Conservation (phyloP, 441 rosid species). For the Euphorbia celastroides region DNA sequence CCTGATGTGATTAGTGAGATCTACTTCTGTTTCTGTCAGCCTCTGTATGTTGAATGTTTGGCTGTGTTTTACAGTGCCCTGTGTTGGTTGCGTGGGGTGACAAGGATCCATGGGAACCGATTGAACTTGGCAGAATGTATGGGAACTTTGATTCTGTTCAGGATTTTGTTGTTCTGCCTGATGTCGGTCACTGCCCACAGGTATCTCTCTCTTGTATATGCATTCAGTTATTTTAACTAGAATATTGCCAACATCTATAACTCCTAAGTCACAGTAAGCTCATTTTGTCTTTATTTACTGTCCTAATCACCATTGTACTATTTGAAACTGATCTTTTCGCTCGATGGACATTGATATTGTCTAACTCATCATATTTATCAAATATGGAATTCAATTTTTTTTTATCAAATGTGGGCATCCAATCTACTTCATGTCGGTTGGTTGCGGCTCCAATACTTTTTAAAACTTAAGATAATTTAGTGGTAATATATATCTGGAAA, state of each 20-base stretch:
- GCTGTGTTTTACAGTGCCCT: conserved; percentile 52
- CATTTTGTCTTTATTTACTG: too few relatives aligned
- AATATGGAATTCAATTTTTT: not conserved
- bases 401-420: not conserved
- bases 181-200: conserved; percentile 95
- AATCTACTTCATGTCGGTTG: too few relatives aligned
- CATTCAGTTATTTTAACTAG: too few relatives aligned
- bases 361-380: not conserved
- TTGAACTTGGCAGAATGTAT: conserved; percentile 73
- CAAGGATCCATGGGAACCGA: conserved; percentile 99
- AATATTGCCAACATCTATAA: too few relatives aligned
- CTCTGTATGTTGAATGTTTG: conserved; percentile 2
- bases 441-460: too few relatives aligned
- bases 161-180: conserved; percentile 67
- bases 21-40: conserved; percentile 5
- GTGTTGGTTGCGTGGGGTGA: conserved; percentile 92
- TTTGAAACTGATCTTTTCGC: not conserved
- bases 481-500: too few relatives aligned
- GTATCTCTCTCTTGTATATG: conserved; percentile 33
- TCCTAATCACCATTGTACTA: too few relatives aligned
- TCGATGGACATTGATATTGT: not conserved
- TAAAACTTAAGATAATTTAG: too few relatives aligned
- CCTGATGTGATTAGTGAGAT: not conserved
- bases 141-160: conserved; percentile 55
- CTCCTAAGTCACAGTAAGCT: too few relatives aligned